Percentiles rank a stretch among this genome's conserved stretches.
Evolutionary conservation across 441 rosid species (phyloP).

Genomic region (Adansonia grandidieri): DNA sequence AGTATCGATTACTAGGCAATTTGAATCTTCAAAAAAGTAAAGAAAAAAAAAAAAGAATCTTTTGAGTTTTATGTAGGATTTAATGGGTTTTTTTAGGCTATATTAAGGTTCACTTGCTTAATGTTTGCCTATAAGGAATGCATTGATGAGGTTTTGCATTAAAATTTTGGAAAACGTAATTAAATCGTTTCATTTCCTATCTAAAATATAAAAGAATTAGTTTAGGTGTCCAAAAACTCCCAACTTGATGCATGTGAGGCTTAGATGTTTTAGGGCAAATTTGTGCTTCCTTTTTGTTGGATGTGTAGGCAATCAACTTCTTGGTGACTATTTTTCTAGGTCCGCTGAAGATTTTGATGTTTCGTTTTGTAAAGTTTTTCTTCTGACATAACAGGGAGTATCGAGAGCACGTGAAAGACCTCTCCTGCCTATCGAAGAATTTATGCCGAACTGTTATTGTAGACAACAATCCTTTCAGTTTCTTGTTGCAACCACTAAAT

Average conservation of each 20-base stretch:
- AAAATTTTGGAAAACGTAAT: not conserved
- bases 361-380: slow-evolving; percentile 12
- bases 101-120: not conserved
- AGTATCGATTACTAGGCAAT: not conserved
- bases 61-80: not conserved
- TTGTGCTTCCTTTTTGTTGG: not conserved
- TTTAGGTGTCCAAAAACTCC: not conserved
- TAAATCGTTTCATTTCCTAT: not conserved
- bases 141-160: not conserved
- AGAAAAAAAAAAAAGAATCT: not conserved
- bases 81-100: not conserved
- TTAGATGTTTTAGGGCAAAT: not conserved
- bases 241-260: not conserved
- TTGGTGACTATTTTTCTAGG: not conserved
- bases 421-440: slow-evolving; percentile 71
- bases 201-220: not conserved
- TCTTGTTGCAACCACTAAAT: slow-evolving; percentile 85
- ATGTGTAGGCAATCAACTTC: not conserved
- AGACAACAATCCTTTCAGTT: slow-evolving; percentile 97
- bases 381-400: slow-evolving; percentile 54
- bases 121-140: not conserved
- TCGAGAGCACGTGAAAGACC: slow-evolving; percentile 93
- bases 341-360: slow-evolving; percentile 9
- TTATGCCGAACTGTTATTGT: slow-evolving; percentile 76
- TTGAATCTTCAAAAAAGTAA: slow-evolving; percentile 1